Conservation (phyloP, 768 basidiomycete genomes). For the Boletus rubropictus region DNA sequence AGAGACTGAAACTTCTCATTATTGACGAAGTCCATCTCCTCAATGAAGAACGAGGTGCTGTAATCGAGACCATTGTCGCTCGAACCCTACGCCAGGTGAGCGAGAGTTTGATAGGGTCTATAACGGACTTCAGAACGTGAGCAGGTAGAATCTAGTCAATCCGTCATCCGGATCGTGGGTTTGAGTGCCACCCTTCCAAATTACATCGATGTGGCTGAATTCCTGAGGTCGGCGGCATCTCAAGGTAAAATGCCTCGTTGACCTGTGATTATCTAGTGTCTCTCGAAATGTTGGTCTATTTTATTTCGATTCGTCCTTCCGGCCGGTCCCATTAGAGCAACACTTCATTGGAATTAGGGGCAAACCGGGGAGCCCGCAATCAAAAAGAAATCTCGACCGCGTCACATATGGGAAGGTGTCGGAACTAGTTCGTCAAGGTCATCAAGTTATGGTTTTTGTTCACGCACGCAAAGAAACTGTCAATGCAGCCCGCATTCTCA, state of each 20-base stretch:
- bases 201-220: constrained; percentile 93
- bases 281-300: constrained; percentile 84
- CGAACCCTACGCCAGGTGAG: constrained; percentile 82
- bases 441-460: constrained; percentile 99
- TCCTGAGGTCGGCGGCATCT: constrained; percentile 59
- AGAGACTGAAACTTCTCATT: constrained; percentile 92
- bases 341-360: constrained; percentile 94
- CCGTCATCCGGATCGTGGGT: constrained; percentile 92
- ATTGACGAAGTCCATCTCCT: constrained; percentile 97
- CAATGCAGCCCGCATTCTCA: constrained; percentile 76
- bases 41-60: constrained; percentile 96
- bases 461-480: constrained; percentile 98
- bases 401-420: constrained; percentile 90
- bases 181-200: constrained; percentile 96
- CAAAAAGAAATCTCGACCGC: constrained; percentile 80
- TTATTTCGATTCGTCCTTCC: constrained; percentile 96
- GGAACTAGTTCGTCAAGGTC: constrained; percentile 81
- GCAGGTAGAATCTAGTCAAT: constrained; percentile 94
- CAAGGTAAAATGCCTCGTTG: neutral
- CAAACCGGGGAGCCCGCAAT: constrained; percentile 66
- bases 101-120: neutral
- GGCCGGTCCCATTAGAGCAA: constrained; percentile 94
- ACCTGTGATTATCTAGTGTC: constrained; percentile 49
- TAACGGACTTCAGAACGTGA: neutral
- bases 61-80: constrained; percentile 97